Conservation (phyloP, 2,329 filamentous ascomycete genomes). For the Sarocladiaceae sp. region DNA sequence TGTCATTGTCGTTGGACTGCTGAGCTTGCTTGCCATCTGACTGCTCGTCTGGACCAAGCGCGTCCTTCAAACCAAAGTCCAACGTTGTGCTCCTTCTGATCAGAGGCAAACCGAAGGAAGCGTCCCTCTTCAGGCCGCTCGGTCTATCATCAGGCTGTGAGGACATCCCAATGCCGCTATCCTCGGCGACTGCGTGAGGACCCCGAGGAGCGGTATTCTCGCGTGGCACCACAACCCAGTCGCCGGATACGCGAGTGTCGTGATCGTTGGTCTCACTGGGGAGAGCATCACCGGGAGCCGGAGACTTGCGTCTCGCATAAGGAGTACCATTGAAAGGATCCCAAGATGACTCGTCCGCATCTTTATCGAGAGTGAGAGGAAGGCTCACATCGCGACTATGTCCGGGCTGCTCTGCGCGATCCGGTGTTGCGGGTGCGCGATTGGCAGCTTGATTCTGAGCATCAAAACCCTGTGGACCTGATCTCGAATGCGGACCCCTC, state of each 20-base stretch:
- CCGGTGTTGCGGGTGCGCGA: background rate
- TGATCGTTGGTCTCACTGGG: background rate
- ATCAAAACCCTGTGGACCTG: background rate
- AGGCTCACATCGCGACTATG: constrained; percentile 1
- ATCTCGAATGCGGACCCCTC: background rate
- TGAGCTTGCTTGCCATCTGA: background rate
- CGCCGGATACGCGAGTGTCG: background rate
- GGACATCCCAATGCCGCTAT: background rate
- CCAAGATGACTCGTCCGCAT: background rate
- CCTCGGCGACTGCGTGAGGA: background rate
- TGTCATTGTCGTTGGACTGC: background rate
- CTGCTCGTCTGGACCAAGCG: background rate
- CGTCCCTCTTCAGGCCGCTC: background rate
- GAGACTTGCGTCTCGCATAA: background rate
- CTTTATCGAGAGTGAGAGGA: background rate
- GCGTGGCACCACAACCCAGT: constrained; percentile 4
- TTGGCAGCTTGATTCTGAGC: background rate
- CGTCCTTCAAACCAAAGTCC: constrained; percentile 4
- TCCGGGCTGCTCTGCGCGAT: background rate
- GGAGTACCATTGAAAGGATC: constrained; percentile 9
- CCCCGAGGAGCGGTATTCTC: background rate
- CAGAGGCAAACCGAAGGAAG: constrained; percentile 1
- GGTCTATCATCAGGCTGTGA: background rate
- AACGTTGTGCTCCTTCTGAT: constrained; percentile 4
- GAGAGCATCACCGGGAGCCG: background rate